Evolutionary conservation across 495 filamentous ascomycete genomes (phyloP), one percentile per base, ranked within the genome.

Genomic region (Daldinia vernicosa): DNA sequence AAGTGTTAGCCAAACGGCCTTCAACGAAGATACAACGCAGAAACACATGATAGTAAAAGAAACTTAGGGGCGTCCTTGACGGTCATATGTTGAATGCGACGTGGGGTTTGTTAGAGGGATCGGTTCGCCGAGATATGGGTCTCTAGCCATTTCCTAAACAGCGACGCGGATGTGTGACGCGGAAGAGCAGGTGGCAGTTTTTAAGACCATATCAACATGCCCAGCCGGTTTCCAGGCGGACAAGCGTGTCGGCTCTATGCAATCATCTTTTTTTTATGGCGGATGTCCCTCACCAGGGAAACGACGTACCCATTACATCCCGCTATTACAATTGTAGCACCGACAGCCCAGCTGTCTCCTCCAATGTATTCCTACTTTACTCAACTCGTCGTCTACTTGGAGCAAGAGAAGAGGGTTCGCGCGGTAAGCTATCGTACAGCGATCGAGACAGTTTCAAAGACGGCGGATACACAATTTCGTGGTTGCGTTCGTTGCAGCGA

Each of bases 1-100:
- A 33, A 77, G 30, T 56, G 73, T 81, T 76, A 81, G 78, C 78
- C 69, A 74, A 32, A 72, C 12, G 35, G 67, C 61, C 19, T 56
- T 72, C 26, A 60, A n/a, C 28, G 33, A 1, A 51, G 53, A 57
- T 17, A 69, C 14, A 60, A 71, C 60, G 17, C 63, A 71, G 17
- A 27, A 52, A 37, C 30, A 58, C 68, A 74, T 77, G 52, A 14
- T 12, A 17, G 57, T 39, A 47, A 55, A 62, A 19, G 62, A 57
- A 54, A 70, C 2, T 33, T 27, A 45, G 50, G 35, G 15, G 50
- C 40, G n/a, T 14, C 30, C 54, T 60, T 56, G 40, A 32, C 35
- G 39, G 40, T 47, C 17, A 37, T 55, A 15, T 9, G 56, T 39
- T 17, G 53, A 8, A 33, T 32, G 53, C 53, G 30, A 24, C 19